phyloP scores from a whole-genome alignment of 306 rosid genomes.

The Dalbergia oliveri region DNA sequence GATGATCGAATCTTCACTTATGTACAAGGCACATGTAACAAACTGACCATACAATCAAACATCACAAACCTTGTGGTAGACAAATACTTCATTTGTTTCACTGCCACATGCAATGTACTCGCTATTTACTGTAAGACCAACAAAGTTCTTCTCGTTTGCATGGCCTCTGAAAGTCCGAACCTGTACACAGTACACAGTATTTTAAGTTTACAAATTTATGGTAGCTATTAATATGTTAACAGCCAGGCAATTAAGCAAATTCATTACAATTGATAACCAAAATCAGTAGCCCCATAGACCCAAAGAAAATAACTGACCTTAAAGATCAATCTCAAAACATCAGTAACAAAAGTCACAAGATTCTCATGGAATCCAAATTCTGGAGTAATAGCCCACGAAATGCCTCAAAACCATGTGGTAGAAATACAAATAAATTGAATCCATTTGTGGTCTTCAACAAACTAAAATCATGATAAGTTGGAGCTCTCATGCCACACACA shows the following conservation, averaged over 20 bases:
- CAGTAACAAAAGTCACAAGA: not conserved
- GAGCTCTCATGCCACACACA: not conserved
- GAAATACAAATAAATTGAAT: not conserved
- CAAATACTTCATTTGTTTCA: conserved; percentile 93
- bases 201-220: conserved; percentile 29
- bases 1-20: conserved; percentile 37
- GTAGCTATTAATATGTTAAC: not conserved
- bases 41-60: conserved; percentile 7
- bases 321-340: not conserved
- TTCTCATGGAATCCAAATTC: not conserved
- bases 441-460: not conserved
- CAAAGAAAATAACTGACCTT: conserved; percentile 1
- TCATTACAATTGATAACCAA: not conserved
- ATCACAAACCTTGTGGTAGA: conserved; percentile 90
- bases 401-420: too few relatives aligned
- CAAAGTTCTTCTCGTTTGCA: conserved; percentile 95
- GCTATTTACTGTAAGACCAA: conserved; percentile 88
- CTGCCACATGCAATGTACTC: conserved; percentile 98
- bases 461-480: not conserved
- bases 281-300: not conserved
- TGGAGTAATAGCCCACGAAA: not conserved
- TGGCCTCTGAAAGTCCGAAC: conserved; percentile 93
- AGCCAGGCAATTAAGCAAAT: not conserved
- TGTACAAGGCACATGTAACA: conserved; percentile 8
- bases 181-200: conserved; percentile 52